Percentiles rank a stretch among this genome's conserved stretches.
Evolutionary conservation across 2,329 filamentous ascomycete species (phyloP).

Genomic region (Samsoniella hepiali): DNA sequence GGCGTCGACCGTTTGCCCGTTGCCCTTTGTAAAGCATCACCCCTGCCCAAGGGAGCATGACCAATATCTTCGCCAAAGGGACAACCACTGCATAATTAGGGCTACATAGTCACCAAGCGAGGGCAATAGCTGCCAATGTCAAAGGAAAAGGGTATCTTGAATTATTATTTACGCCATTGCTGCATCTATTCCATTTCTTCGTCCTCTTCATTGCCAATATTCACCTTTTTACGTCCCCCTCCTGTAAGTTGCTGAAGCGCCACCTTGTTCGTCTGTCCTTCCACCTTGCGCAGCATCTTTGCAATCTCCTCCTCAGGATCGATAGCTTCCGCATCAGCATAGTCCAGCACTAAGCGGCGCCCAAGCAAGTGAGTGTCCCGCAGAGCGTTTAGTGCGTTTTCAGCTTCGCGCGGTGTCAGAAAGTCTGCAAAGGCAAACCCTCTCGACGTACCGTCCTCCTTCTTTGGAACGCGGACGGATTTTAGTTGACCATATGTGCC

Average conservation of each 20-base stretch:
- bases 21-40: slow-evolving; percentile 3
- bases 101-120: neutral
- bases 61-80: slow-evolving; percentile 16
- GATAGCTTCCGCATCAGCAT: slow-evolving; percentile 80
- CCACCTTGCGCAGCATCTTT: slow-evolving; percentile 95
- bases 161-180: slow-evolving; percentile 20
- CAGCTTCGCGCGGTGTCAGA: slow-evolving; percentile 82
- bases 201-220: slow-evolving; percentile 69
- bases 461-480: slow-evolving; percentile 90
- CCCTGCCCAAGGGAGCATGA: slow-evolving; percentile 11
- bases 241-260: slow-evolving; percentile 84
- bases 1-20: neutral
- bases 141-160: slow-evolving; percentile 13
- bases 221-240: slow-evolving; percentile 82
- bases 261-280: slow-evolving; percentile 85
- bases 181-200: slow-evolving; percentile 47
- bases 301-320: slow-evolving; percentile 95
- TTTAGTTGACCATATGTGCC: slow-evolving; percentile 88
- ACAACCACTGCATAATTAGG: neutral
- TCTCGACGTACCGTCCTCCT: slow-evolving; percentile 82
- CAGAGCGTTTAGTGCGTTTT: slow-evolving; percentile 85
- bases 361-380: slow-evolving; percentile 92
- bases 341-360: slow-evolving; percentile 84
- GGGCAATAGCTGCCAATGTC: neutral
- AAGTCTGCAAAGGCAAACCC: slow-evolving; percentile 98